These are phyloP conservation scores for Coemansia sp. DNA, from an alignment of 192 early-diverging fungal species.

Conservation along the genomic window DNA sequence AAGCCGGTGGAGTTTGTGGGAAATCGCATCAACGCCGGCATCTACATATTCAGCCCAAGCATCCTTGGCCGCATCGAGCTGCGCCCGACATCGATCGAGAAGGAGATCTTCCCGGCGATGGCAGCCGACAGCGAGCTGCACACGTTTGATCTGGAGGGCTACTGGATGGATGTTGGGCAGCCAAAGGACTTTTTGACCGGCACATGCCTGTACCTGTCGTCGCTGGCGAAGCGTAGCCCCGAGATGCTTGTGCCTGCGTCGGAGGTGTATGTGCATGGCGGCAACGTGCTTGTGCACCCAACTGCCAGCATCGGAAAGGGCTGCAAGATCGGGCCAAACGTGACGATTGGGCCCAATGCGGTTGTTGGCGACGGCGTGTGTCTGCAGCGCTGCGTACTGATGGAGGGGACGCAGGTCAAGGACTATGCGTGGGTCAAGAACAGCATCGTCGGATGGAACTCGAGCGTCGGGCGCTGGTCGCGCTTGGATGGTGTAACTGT, in stretches of 20 bases:
- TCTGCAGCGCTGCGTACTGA: constrained; percentile 83
- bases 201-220: constrained; percentile 88
- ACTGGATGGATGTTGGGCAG: constrained; percentile 99
- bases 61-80: constrained; percentile 93
- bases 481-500: constrained; percentile 95
- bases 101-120: constrained; percentile 95
- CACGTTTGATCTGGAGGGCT: constrained; percentile 91
- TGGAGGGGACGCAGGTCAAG: constrained; percentile 82
- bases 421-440: constrained; percentile 90
- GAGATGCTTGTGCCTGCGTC: constrained; percentile 69
- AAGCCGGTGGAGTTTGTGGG: constrained; percentile 95
- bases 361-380: constrained; percentile 94
- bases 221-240: constrained; percentile 78
- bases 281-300: constrained; percentile 92
- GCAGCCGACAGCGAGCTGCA: constrained; percentile 86
- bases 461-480: constrained; percentile 92
- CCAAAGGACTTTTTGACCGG: constrained; percentile 98
- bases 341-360: constrained; percentile 90
- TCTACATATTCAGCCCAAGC: constrained; percentile 95
- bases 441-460: constrained; percentile 96
- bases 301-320: constrained; percentile 92
- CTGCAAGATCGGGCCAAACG: constrained; percentile 98
- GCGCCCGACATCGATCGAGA: constrained; percentile 97
- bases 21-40: constrained; percentile 99
- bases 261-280: constrained; percentile 71